Evolutionary conservation across 106 monocot genomes (phyloP).

Genomic region (Triglochin maritima): DNA sequence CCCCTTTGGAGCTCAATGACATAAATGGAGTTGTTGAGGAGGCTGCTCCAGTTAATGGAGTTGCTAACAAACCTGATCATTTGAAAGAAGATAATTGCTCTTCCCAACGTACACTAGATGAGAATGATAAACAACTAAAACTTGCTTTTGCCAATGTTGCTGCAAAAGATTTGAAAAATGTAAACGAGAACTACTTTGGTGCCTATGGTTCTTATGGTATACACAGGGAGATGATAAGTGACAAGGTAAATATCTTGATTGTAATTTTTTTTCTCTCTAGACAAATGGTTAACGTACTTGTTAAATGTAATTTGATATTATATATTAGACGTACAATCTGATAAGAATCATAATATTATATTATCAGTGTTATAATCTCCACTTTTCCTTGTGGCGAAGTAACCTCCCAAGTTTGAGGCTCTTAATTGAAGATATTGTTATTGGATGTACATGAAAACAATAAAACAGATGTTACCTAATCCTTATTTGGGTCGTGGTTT

Average conservation of each 20-base stretch:
- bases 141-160: conserved; percentile 47
- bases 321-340: no score
- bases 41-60: neutral
- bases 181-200: conserved; percentile 78
- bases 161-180: conserved; percentile 50
- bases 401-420: no score
- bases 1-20: neutral
- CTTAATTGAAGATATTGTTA: no score
- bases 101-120: no score
- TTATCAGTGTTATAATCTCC: no score
- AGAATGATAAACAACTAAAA: conserved; percentile 30
- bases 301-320: no score
- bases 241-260: conserved; percentile 39
- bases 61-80: neutral
- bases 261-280: neutral
- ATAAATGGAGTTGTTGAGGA: neutral
- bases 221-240: conserved; percentile 95
- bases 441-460: no score
- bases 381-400: no score
- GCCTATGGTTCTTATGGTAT: conserved; percentile 87
- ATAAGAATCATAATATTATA: no score
- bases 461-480: no score
- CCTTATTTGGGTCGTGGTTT: no score
- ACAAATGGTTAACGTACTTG: neutral
- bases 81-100: conserved; percentile 6